phyloP scores from a whole-genome alignment of 2,329 filamentous ascomycete genomes.

The Furcasterigmium furcatum region DNA sequence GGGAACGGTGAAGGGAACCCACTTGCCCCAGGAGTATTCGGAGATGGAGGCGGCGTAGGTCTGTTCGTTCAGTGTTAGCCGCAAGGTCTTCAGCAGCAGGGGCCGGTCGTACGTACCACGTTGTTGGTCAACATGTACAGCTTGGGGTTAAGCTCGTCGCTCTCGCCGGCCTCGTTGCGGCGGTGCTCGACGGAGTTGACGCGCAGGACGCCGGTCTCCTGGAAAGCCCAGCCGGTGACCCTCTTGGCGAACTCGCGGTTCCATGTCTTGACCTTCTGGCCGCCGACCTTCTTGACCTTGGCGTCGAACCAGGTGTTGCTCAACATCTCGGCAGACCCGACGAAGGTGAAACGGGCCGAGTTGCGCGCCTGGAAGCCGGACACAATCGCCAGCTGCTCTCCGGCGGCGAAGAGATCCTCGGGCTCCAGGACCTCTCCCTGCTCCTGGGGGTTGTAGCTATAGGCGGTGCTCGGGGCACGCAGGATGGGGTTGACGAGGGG shows the following conservation, averaged over 20 bases:
- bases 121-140: slow-evolving; percentile 97
- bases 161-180: slow-evolving; percentile 50
- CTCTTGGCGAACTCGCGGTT: slow-evolving; percentile 86
- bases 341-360: slow-evolving; percentile 81
- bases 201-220: slow-evolving; percentile 85
- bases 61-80: slow-evolving; percentile 49
- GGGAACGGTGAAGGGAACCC: slow-evolving; percentile 69
- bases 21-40: slow-evolving; percentile 75
- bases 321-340: slow-evolving; percentile 84
- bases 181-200: slow-evolving; percentile 83
- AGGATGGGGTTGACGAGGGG: slow-evolving; percentile 79
- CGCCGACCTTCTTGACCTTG: slow-evolving; percentile 62
- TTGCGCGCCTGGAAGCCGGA: slow-evolving; percentile 88
- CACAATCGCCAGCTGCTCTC: slow-evolving; percentile 79
- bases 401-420: slow-evolving; percentile 83
- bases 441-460: slow-evolving; percentile 92
- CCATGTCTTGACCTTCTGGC: slow-evolving; percentile 55
- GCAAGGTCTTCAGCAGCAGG: no score
- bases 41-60: slow-evolving; percentile 86
- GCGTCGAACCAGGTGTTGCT: slow-evolving; percentile 87
- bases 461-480: slow-evolving; percentile 78
- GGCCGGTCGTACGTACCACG: slow-evolving; percentile 68
- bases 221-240: slow-evolving; percentile 92
- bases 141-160: slow-evolving; percentile 68
- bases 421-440: slow-evolving; percentile 59